A percentile compares a stretch with the other conserved stretches of the same genome.
These are phyloP conservation scores for Cymbomonas tetramitiformis DNA, from an alignment of 139 green algal genomes.

Conservation along the genomic window DNA sequence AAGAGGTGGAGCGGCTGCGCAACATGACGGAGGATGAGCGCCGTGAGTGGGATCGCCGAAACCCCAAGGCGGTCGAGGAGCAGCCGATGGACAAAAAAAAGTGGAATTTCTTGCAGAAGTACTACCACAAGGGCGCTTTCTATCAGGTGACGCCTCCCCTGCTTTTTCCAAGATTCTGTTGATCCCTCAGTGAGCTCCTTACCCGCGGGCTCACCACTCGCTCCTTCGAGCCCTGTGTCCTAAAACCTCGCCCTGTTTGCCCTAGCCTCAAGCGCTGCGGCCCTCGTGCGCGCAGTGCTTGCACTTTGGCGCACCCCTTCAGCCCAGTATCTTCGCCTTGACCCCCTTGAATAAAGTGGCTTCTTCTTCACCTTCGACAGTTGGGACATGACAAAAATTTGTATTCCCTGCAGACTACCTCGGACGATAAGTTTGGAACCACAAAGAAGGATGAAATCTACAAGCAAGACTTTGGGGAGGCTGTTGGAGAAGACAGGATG, in stretches of 20 bases:
- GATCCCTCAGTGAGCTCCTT: too few relatives aligned
- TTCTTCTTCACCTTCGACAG: too few relatives aligned
- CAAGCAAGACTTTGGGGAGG: constrained; percentile 59
- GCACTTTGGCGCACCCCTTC: too few relatives aligned
- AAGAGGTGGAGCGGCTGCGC: constrained; percentile 50
- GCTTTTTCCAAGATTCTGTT: too few relatives aligned
- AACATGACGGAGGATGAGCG: constrained; percentile 77
- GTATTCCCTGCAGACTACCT: neutral
- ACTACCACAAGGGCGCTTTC: constrained; percentile 95
- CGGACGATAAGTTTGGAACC: constrained; percentile 46
- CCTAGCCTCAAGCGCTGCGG: too few relatives aligned
- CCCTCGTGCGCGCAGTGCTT: too few relatives aligned
- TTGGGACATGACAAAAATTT: too few relatives aligned
- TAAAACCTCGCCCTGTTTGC: too few relatives aligned
- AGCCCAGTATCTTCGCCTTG: too few relatives aligned
- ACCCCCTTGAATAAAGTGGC: too few relatives aligned
- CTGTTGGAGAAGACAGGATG: constrained; percentile 77
- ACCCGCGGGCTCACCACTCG: too few relatives aligned
- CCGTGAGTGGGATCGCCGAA: constrained; percentile 42
- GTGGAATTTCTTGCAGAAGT: constrained; percentile 87
- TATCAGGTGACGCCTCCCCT: constrained; percentile 75
- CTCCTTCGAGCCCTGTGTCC: too few relatives aligned
- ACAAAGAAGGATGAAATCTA: constrained; percentile 28
- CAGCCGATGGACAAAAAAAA: constrained; percentile 38
- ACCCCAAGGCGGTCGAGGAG: constrained; percentile 40